A percentile compares a stretch with the other conserved stretches of the same genome.
These are phyloP conservation scores for Erysimum cheiri DNA, from an alignment of 441 rosid genomes.

Conservation along the genomic window DNA sequence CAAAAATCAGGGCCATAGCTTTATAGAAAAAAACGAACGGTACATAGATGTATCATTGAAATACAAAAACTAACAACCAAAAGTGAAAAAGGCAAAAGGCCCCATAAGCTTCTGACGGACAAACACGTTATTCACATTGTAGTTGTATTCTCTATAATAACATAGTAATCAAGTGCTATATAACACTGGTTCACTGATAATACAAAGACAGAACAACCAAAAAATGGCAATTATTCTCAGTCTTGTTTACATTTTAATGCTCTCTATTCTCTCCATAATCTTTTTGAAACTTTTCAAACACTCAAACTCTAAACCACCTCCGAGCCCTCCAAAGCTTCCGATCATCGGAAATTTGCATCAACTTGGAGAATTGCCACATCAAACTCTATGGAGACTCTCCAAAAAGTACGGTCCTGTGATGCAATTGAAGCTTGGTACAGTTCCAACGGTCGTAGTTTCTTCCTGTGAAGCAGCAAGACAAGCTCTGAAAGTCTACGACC, in stretches of 20 bases:
- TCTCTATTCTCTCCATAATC: slow-evolving; percentile 4
- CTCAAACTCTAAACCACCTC: slow-evolving; percentile 16
- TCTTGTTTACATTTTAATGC: slow-evolving; percentile 9
- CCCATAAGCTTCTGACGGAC: no score
- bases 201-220: not conserved
- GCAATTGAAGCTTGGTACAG: slow-evolving; percentile 49
- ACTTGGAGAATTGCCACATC: slow-evolving; percentile 49
- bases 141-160: no score
- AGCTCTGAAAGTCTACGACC: slow-evolving; percentile 36
- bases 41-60: no score
- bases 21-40: no score
- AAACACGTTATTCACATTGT: no score
- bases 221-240: slow-evolving; percentile 8
- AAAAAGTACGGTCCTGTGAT: slow-evolving; percentile 57
- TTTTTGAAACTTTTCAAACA: slow-evolving; percentile 11
- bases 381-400: slow-evolving; percentile 46
- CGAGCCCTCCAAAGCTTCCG: slow-evolving; percentile 43
- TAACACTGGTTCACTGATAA: not conserved
- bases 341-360: slow-evolving; percentile 60
- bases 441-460: slow-evolving; percentile 48
- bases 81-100: no score
- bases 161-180: no score
- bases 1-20: no score
- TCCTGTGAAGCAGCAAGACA: slow-evolving; percentile 59
- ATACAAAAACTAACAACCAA: no score